Evolutionary conservation across 192 early-diverging fungal genomes (phyloP).

Genomic region (Gonapodya sp.): DNA sequence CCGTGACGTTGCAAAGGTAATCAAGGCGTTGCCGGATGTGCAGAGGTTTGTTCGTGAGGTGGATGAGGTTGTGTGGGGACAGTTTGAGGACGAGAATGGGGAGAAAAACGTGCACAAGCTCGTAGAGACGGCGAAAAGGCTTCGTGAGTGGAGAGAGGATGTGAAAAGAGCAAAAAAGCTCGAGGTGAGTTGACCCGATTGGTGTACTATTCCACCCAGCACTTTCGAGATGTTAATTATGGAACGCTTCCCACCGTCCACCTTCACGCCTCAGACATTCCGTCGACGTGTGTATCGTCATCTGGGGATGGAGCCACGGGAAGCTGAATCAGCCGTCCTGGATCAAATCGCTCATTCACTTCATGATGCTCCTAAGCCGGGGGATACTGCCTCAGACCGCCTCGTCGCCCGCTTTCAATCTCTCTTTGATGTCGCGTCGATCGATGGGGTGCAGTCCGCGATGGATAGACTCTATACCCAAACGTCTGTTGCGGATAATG

Average conservation of each 20-base stretch:
- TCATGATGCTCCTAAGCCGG: neutral
- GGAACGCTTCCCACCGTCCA: neutral
- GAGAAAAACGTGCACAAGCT: neutral
- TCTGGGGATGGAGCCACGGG: neutral
- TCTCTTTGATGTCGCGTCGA: neutral
- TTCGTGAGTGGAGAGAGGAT: neutral
- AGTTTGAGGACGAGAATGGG: neutral
- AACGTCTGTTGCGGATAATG: neutral
- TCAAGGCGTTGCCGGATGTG: neutral
- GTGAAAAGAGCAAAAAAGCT: neutral
- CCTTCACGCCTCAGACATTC: neutral
- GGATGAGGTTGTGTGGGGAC: conserved; percentile 3
- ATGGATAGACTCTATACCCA: neutral
- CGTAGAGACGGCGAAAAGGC: neutral
- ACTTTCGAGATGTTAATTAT: too few relatives aligned
- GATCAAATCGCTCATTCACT: neutral
- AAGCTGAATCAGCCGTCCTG: neutral
- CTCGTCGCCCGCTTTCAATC: neutral
- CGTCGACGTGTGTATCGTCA: neutral
- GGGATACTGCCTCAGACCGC: neutral
- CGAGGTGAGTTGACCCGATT: neutral
- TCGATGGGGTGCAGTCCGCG: neutral
- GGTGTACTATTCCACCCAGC: too few relatives aligned
- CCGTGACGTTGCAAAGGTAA: neutral
- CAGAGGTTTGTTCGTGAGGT: neutral